Evolutionary conservation across 129 eudicot genomes (phyloP).

Genomic region (Helianthus tuberosus): DNA sequence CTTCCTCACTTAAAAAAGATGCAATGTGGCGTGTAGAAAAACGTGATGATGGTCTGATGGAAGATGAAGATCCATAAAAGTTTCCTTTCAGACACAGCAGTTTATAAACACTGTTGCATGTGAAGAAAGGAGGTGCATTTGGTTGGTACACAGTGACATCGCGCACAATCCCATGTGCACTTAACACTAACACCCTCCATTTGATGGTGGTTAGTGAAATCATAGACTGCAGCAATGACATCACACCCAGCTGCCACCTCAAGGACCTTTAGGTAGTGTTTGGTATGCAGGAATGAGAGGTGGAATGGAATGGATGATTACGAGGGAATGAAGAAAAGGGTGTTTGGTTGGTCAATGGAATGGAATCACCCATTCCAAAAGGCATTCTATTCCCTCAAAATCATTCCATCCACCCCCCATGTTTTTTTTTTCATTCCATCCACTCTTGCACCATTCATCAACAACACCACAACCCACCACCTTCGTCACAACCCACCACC

Average conservation of each 20-base stretch:
- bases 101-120: neutral
- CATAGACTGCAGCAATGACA: neutral
- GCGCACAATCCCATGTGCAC: conserved; percentile 12
- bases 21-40: neutral
- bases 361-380: too few species aligned
- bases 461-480: too few species aligned
- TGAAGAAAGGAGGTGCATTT: neutral
- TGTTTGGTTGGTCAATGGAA: too few species aligned
- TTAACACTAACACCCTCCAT: neutral
- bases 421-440: too few species aligned
- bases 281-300: too few species aligned
- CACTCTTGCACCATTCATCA: too few species aligned
- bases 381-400: too few species aligned
- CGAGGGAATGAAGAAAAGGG: too few species aligned
- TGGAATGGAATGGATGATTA: too few species aligned
- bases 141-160: neutral
- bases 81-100: neutral
- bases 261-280: too few species aligned
- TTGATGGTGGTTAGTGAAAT: conserved; percentile 7
- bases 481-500: too few species aligned
- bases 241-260: conserved; percentile 9
- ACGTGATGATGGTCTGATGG: neutral
- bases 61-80: conserved; percentile 6
- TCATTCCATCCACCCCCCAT: too few species aligned
- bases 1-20: neutral